Base-by-base conservation (phyloP, 2,329 filamentous ascomycete genomes). In the Neopestalotiopsis clavispora region DNA sequence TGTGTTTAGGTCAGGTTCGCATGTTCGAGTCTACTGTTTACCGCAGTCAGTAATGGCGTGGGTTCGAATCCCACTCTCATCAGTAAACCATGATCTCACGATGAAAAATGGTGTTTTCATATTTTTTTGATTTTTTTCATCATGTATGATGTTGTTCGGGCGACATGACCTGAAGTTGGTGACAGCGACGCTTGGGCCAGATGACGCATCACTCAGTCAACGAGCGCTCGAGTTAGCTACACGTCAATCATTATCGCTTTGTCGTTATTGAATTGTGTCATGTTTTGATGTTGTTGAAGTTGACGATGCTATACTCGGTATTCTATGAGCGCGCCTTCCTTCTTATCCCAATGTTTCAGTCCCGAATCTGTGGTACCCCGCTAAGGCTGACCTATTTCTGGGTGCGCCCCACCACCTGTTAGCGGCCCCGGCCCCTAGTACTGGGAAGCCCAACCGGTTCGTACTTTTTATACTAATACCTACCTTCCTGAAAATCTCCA, bases 61-160 rank as follows among this genome's bases (percentile, higher is more conserved):
- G 82, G 84, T 85, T 86, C 84, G 83, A 86, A 84, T 82, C 84
- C 82, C 82, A 81, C 79, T 81, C 78, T 81, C 83, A 84, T 73
- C 72, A 69, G 45, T 10, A 10, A 52, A 52, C 20, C 14, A 17
- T 1, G 45, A 52, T 23, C n/a, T 52, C 45, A n/a, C 45, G 45
- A 23, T 52, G 5, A 7, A 10, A 20, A 7, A n/a, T 52, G 45
- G 45, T 52, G n/a, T 52, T 52, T 52, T 52, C 17, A 52, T n/a
- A 7, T 52, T 52, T 52, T 52, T 52, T 9, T n/a, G 17, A 52
- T 52, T 52, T n/a, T 52, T 52, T 3, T 23, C n/a, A 20, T n/a
- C 45, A 52, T 38, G 34, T 9, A 52, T 17, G 42, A 7, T n/a
- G 13, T 4, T 7, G 23, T 4, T 4, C 17, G 14, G 45, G 4